These are phyloP conservation scores for Apiotrichum domesticum DNA, from an alignment of 1,284 basidiomycete genomes.

Conservation along the genomic window DNA sequence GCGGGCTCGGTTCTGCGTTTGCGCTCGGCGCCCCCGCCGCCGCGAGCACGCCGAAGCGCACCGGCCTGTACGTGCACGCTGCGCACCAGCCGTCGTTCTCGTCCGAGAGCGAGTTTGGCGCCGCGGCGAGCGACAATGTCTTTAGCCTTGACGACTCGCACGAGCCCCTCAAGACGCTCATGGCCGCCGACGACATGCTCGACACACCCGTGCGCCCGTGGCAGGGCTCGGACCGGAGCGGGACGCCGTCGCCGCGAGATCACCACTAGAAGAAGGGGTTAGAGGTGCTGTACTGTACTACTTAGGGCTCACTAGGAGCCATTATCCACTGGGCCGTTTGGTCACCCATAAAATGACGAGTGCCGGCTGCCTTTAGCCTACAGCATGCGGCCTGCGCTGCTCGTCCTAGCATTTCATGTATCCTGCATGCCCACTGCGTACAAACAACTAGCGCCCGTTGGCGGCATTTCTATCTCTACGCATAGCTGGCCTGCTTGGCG, in stretches of 20 bases:
- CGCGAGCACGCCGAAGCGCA: neutral
- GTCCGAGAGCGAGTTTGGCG: slow-evolving; percentile 21
- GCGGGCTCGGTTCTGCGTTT: neutral
- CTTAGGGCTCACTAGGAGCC: too few relatives aligned
- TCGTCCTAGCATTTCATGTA: slow-evolving; percentile 9
- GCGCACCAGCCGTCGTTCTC: slow-evolving; percentile 14
- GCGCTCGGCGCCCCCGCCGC: neutral
- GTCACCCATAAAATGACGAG: too few relatives aligned
- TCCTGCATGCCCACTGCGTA: slow-evolving; percentile 21
- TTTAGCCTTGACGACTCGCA: slow-evolving; percentile 24
- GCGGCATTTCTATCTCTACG: slow-evolving; percentile 6
- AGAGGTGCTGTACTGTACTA: too few relatives aligned
- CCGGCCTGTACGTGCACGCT: slow-evolving; percentile 8
- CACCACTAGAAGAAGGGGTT: neutral
- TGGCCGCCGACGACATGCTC: slow-evolving; percentile 2
- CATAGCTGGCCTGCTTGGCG: slow-evolving; percentile 13
- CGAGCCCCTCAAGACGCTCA: neutral
- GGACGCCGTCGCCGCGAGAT: slow-evolving; percentile 13
- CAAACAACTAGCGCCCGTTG: slow-evolving; percentile 13
- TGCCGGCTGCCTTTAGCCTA: too few relatives aligned
- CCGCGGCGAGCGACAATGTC: slow-evolving; percentile 15
- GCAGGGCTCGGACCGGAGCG: slow-evolving; percentile 7
- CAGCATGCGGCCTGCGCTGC: neutral
- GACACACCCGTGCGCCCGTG: slow-evolving; percentile 8
- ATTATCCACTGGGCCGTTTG: too few relatives aligned